Base-by-base conservation (phyloP, 1,139 yeast genomes). In the Citeromyces hawaiiensis region DNA sequence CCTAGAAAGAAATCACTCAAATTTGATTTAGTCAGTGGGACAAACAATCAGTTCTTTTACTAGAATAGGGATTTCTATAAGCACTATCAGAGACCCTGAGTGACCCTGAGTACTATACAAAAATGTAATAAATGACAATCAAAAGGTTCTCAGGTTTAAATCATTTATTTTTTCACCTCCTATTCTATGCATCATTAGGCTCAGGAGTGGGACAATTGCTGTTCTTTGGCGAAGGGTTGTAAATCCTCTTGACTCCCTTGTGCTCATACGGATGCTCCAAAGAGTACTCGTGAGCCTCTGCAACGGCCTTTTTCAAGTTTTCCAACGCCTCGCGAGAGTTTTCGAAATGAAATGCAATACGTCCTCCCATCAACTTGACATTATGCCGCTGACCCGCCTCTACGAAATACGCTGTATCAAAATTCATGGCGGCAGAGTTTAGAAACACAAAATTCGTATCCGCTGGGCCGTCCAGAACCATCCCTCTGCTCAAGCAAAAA, bases 361-460 rank as follows among this genome's bases (percentile, higher is more conserved):
- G 49, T 33, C 77, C 76, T 44, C 91, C 91, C 73, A 73, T 71
- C 35, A 83, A 61, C 49, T 72, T 79, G 46, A 88, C 68, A 38
- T 76, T 73, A 49, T 77, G 64, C 51, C 80, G 74, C 42, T 62
- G 57, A 48, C 80, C 86, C 10, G 42, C 29, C 46, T 67, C 66
- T 29, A 64, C 66, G 45, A 85, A 63, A 38, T 67, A 63, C 23
- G 62, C 69, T 14, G 79, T 75, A 53, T 80, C 72, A 59, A 86
- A 72, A 39, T 67, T 70, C 48, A 75, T 73, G 35, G 65, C 64
- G 48, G 64, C 67, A 39, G 75, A 58, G 55, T 88, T 94, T 42
- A 87, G 55, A 55, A 86, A 87, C 27, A 87, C 88, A 59, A 88
- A 85, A 57, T 81, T 87, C 9, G 96, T 85, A 48, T 88, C 80